Conservation (phyloP, 768 basidiomycete species). For the Suillus lakei region DNA sequence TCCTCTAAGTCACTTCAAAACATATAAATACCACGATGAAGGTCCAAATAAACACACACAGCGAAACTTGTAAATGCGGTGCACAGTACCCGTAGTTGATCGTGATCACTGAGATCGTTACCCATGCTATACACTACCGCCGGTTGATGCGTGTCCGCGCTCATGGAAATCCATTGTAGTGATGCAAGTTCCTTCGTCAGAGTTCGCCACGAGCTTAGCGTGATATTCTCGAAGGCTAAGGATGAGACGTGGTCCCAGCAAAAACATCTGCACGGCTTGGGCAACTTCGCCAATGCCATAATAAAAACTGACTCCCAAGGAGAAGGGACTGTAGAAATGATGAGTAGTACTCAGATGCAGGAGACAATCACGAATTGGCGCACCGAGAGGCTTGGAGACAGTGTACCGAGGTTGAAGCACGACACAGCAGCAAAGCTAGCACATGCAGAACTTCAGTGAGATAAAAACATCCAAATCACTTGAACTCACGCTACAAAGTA, state of each 20-base stretch:
- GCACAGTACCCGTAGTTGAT: neutral
- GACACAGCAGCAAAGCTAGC: neutral
- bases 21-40: neutral
- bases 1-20: neutral
- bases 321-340: neutral
- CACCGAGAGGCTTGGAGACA: neutral
- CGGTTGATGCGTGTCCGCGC: neutral
- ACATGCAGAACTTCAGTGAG: neutral
- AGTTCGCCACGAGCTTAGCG: neutral
- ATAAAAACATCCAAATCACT: neutral
- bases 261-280: neutral
- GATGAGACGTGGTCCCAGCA: neutral
- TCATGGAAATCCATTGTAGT: neutral
- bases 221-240: constrained; percentile 1
- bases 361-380: neutral
- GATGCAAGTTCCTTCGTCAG: neutral
- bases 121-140: neutral
- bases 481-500: neutral
- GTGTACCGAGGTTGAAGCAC: neutral
- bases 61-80: neutral
- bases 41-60: neutral
- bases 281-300: neutral
- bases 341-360: neutral
- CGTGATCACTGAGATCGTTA: neutral
- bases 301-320: neutral